A percentile compares a stretch with the other conserved stretches of the same genome.
phyloP scores from a whole-genome alignment of 768 basidiomycete species.

The Kwoniella europaea region DNA sequence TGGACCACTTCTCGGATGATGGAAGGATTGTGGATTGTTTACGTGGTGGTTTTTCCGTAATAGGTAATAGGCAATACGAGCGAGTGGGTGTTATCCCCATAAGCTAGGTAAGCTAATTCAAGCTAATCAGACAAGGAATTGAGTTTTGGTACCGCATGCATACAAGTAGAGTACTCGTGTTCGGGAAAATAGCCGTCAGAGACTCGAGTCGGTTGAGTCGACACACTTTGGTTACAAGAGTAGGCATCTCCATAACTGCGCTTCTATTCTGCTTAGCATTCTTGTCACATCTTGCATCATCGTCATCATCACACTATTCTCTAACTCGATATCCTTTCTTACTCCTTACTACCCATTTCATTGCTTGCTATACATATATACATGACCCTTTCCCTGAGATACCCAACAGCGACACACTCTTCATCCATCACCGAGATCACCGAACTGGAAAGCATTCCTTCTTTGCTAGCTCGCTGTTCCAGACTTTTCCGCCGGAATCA shows the following conservation, averaged over 20 bases:
- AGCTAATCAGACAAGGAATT: no score
- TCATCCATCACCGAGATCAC: no score
- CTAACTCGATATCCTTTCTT: background rate
- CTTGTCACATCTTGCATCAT: background rate
- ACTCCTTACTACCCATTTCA: background rate
- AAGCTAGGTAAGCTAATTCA: no score
- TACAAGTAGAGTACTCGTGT: no score
- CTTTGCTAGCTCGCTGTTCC: background rate
- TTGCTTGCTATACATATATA: constrained; percentile 15
- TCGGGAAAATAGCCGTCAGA: background rate
- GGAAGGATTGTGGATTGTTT: background rate
- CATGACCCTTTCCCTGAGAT: background rate
- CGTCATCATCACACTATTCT: background rate
- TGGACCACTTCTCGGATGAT: background rate
- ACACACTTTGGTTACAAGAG: background rate
- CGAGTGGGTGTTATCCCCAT: background rate
- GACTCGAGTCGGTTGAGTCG: background rate
- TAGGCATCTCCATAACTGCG: constrained; percentile 2
- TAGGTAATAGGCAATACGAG: background rate
- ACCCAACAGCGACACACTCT: background rate
- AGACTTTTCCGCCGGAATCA: background rate
- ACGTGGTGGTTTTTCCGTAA: constrained; percentile 5
- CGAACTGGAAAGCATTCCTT: background rate
- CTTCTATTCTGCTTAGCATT: background rate
- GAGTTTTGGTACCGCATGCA: no score